A percentile compares a stretch with the other conserved stretches of the same genome.
Evolutionary conservation across 176 grass and related monocot species (phyloP).

Genomic region (Rhynchospora breviuscula): DNA sequence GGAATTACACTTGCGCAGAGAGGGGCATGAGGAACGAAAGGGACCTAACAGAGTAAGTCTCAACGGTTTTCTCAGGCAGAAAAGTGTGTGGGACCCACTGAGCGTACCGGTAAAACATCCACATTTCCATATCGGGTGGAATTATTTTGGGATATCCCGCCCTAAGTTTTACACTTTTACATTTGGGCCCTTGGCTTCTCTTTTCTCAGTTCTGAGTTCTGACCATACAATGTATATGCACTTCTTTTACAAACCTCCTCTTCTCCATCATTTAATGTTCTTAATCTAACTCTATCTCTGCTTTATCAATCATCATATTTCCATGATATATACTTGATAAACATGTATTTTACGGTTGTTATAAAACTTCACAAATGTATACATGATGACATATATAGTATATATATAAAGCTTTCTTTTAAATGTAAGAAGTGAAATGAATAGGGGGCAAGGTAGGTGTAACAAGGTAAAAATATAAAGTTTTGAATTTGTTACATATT

Average conservation of each 20-base stretch:
- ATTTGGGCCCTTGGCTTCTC: constrained; percentile 6
- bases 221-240: background rate
- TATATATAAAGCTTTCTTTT: background rate
- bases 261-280: constrained; percentile 4
- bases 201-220: background rate
- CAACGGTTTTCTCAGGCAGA: constrained; percentile 24
- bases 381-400: no score
- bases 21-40: constrained; percentile 14
- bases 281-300: background rate
- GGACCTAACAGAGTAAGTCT: constrained; percentile 19
- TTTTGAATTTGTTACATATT: constrained; percentile 13
- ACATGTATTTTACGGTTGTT: background rate
- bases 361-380: background rate
- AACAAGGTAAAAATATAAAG: background rate
- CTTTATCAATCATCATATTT: background rate
- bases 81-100: background rate
- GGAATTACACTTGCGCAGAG: constrained; percentile 13
- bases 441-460: background rate
- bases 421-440: background rate
- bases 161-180: constrained; percentile 8
- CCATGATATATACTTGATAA: background rate
- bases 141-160: constrained; percentile 20
- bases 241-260: background rate
- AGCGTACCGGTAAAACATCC: background rate
- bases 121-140: constrained; percentile 22